These are phyloP conservation scores for Neurospora crassa DNA, from an alignment of 2,329 filamentous ascomycete genomes.

Conservation along the genomic window DNA sequence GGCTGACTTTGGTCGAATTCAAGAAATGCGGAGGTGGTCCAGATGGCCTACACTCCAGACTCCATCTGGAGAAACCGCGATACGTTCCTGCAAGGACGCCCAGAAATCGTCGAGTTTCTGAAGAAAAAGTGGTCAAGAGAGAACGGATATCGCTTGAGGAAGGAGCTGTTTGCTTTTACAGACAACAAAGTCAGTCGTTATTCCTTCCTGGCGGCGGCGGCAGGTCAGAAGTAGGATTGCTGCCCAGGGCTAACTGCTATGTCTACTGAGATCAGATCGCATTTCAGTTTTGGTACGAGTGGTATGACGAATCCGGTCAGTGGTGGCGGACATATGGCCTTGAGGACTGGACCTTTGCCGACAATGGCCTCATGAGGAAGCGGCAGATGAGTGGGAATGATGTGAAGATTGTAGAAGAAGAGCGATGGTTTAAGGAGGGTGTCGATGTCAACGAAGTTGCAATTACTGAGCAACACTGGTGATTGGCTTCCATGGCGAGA, in stretches of 20 bases:
- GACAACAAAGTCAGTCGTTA: conserved; percentile 45
- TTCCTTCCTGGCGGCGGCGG: neutral
- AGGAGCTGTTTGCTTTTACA: conserved; percentile 72
- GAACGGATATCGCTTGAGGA: conserved; percentile 62
- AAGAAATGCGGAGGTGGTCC: conserved; percentile 52
- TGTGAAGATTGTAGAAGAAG: conserved; percentile 48
- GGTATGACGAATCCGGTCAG: conserved; percentile 56
- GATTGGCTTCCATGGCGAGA: conserved; percentile 6
- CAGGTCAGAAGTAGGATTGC: neutral
- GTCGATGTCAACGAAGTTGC: conserved; percentile 59
- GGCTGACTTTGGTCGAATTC: neutral
- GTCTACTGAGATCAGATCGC: conserved; percentile 47
- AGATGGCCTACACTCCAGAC: conserved; percentile 64
- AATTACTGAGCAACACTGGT: conserved; percentile 62
- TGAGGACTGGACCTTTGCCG: conserved; percentile 68
- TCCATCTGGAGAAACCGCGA: conserved; percentile 74
- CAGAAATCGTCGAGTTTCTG: conserved; percentile 59
- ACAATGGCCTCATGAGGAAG: conserved; percentile 62
- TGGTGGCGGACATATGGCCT: conserved; percentile 87
- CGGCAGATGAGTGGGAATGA: conserved; percentile 70
- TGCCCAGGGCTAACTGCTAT: neutral
- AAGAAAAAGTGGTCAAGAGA: conserved; percentile 67
- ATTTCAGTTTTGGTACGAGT: conserved; percentile 89
- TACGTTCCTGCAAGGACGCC: conserved; percentile 58
- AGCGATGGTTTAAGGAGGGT: conserved; percentile 61